Evolutionary conservation across 1,139 yeast genomes (phyloP), one percentile per base, ranked within the genome.

Genomic region (Meyerozyma sp.): DNA sequence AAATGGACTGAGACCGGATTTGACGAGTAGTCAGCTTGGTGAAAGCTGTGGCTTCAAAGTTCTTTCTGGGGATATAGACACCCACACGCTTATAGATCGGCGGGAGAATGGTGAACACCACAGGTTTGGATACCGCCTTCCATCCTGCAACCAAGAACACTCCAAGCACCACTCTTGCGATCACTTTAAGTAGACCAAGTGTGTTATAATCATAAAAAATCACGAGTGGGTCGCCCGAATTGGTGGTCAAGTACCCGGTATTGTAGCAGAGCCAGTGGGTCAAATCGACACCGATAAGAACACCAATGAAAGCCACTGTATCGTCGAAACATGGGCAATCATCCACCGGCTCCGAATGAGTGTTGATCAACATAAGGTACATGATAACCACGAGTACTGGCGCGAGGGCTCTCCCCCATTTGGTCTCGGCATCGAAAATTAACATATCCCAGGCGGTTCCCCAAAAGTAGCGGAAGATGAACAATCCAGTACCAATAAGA

Each of bases 281-380:
- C 32, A 82, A 50, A 49, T 82, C 89, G 25, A 83, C 55, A 0
- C 98, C 98, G 41, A 84, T 71, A 18, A 90, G 74, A 26, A 93
- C 98, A 1, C 97, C 97, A 44, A 90, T 69, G 55, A 93, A 93
- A 3, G 98, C 95, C 18, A 93, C 96, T 8, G 94, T 82, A 58
- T 93, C 98, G 57, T 89, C 98, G 61, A 85, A 91, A 60, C 98
- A 93, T 0, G 98, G 98, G 59, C 98, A 93, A 55, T 84, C 86
- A 55, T 93, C 98, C 10, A 87, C 83, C 0, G 98, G 98, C 49
- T 80, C 82, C 0, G 91, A 86, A 62, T 90, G 96, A 40, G 77
- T 66, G 56, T 84, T 82, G 36, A 85, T 71, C 37, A 87, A 65
- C 2, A 66, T 52, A 13, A 80, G 55, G 42, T 81, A 77, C 28